Base-by-base conservation (phyloP, 495 filamentous ascomycete species). In the Parathielavia hyrcaniae region DNA sequence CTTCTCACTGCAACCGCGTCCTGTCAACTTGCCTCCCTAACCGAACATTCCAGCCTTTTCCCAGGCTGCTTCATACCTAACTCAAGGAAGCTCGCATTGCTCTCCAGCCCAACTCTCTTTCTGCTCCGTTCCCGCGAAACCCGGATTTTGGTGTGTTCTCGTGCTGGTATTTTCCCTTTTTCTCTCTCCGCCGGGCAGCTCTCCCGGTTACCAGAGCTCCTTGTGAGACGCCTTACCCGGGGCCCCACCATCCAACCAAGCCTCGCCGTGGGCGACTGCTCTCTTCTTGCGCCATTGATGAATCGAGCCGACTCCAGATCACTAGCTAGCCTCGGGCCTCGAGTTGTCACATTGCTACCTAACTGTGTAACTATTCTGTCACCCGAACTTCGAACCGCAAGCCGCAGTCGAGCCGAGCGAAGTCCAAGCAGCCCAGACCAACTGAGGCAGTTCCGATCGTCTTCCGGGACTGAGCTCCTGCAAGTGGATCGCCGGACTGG, bases 211-310 rank as follows among this genome's bases (percentile, higher is more conserved):
- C 26, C 2, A 30, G 26, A 30, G 3, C 2, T 30, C 26, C 26
- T 6, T 30, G 26, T 30, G 26, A n/a, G n/a, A n/a, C 4, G 3
- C 34, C 22, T 32, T 32, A 43, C 16, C 12, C 13, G 0, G n/a
- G 16, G 35, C 49, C 49, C 41, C 41, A 52, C 49, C 36, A 52
- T 39, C 35, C 36, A 52, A 52, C 49, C 19, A 34, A 20, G 39
- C 20, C 44, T 32, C 26, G 17, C 14, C 34, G 49, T 39, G 35
- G 6, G 26, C 39, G 49, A 52, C 35, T 3, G 35, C 7, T 5
- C 36, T 0, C 7, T 38, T 11, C 8, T n/a, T 39, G 35, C 35
- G 13, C 19, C 49, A 20, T 20, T n/a, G 49, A 39, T n/a, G 49
- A 39, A 12, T 40, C 49, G 10, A 40, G 32, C 32, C 9, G 8